A percentile compares a stretch with the other conserved stretches of the same genome.
These are phyloP conservation scores for Boletus subcaerulescens DNA, from an alignment of 768 basidiomycete species.

Conservation along the genomic window DNA sequence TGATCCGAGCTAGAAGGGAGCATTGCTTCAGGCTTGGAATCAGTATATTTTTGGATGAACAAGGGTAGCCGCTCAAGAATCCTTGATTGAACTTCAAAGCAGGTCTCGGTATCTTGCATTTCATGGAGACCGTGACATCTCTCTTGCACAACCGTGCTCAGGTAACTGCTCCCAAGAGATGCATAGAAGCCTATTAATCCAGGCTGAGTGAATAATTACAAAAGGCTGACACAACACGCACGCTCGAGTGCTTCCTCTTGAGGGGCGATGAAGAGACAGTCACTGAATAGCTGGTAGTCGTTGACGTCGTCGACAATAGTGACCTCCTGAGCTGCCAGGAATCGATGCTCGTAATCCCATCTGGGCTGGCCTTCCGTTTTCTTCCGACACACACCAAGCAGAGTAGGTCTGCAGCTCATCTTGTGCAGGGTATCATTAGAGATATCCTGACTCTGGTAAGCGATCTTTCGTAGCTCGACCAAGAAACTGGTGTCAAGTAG, in stretches of 20 bases:
- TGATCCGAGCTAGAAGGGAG: constrained; percentile 52
- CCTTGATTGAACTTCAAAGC: constrained; percentile 50
- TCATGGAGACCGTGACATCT: constrained; percentile 58
- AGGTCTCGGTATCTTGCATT: constrained; percentile 41
- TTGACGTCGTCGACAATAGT: constrained; percentile 82
- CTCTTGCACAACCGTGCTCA: constrained; percentile 73
- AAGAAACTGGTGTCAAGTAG: constrained; percentile 53
- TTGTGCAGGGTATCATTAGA: constrained; percentile 46
- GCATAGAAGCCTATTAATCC: constrained; percentile 61
- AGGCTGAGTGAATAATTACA: not conserved
- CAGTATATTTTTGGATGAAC: constrained; percentile 81
- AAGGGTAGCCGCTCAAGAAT: constrained; percentile 80
- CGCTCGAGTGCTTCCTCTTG: constrained; percentile 88
- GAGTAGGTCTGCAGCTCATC: constrained; percentile 64
- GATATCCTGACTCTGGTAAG: constrained; percentile 52
- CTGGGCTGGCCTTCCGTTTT: constrained; percentile 54
- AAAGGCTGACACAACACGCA: constrained; percentile 21
- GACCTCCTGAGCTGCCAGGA: constrained; percentile 61
- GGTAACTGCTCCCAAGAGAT: constrained; percentile 65
- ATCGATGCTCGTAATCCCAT: constrained; percentile 63
- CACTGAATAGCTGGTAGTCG: constrained; percentile 69
- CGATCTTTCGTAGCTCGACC: constrained; percentile 76
- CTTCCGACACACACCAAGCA: constrained; percentile 67
- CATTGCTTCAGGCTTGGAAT: constrained; percentile 51
- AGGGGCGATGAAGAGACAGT: constrained; percentile 66